phyloP scores from a whole-genome alignment of 1,284 basidiomycete genomes.

The Stereum hirsutum region DNA sequence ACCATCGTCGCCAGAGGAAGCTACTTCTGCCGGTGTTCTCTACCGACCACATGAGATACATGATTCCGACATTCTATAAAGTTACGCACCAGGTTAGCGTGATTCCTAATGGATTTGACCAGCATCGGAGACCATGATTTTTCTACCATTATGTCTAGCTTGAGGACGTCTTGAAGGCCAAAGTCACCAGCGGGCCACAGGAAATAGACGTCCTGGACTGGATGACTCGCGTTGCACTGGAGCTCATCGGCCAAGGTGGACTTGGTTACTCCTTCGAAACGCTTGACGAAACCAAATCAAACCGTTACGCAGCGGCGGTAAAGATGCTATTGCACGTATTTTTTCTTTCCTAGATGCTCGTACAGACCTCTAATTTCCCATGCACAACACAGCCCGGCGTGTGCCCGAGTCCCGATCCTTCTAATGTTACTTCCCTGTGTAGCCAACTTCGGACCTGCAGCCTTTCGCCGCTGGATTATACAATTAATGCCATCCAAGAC shows the following conservation, averaged over 20 bases:
- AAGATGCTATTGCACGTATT: constrained; percentile 18
- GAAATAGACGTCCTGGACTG: constrained; percentile 13
- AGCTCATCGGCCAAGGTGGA: constrained; percentile 17
- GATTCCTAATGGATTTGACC: too few relatives aligned
- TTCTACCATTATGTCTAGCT: not conserved
- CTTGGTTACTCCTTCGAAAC: constrained; percentile 27
- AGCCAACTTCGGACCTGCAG: not conserved
- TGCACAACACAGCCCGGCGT: not conserved
- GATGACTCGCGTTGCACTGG: constrained; percentile 21
- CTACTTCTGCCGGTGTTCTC: too few relatives aligned
- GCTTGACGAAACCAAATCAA: constrained; percentile 12
- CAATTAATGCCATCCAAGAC: constrained; percentile 21
- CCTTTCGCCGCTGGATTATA: constrained; percentile 23
- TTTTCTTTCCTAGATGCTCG: constrained; percentile 1
- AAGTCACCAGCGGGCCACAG: not conserved
- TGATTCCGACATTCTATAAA: too few relatives aligned
- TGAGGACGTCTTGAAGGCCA: not conserved
- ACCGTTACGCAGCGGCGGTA: constrained; percentile 19
- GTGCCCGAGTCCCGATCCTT: constrained; percentile 19
- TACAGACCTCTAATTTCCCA: constrained; percentile 11
- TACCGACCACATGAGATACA: too few relatives aligned
- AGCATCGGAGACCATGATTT: too few relatives aligned
- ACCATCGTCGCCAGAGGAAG: too few relatives aligned
- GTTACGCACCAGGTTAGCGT: too few relatives aligned
- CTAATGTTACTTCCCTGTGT: constrained; percentile 19